Evolutionary conservation across 257 asterid genomes (phyloP), one percentile per base, ranked within the genome.

Genomic region (Nicotiana obtusifolia): DNA sequence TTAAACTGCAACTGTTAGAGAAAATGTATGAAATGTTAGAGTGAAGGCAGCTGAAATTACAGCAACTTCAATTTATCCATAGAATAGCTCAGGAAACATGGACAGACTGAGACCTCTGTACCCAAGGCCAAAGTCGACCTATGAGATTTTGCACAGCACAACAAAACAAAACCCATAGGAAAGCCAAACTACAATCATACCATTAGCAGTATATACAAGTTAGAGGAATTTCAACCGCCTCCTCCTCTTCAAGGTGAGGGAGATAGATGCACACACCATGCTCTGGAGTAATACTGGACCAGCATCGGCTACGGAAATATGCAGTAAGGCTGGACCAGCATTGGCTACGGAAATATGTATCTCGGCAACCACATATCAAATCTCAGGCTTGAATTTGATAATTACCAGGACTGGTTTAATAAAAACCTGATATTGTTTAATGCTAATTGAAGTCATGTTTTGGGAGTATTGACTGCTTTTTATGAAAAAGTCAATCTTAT

Each of bases 1-100:
- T 95, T 78, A 94, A 90, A 85, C 97, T 94, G 88, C 99, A 95
- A 88, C 99, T 95, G 98, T 84, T 87, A 10, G 80, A 83, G 61
- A 81, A 85, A 66, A 88, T 28, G n/a, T 56, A 77, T 35, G 54
- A 47, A 64, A 75, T 53, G 83, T 87, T 81, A 91, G 87, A 60
- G 69, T 77, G 59, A 49, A 75, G 62, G 62, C 0, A 75, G 15
- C 41, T 49, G 62, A 57, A 35, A 28, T 44, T 62, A 80, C 10
- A 67, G 81, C 71, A 80, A 82, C 52, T 44, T 57, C 64, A 66
- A 75, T 26, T 73, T 75, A 30, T 41, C 47, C 35, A 71, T 13
- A 71, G 35, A 22, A 44, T 13, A 71, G 20, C 78, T 44, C 37
- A 22, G 35, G 78, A 44, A 71, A 44, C 8, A 44, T 20, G 35